Conservation (phyloP, 139 green algal genomes). For the Yamagishiella unicocca region DNA sequence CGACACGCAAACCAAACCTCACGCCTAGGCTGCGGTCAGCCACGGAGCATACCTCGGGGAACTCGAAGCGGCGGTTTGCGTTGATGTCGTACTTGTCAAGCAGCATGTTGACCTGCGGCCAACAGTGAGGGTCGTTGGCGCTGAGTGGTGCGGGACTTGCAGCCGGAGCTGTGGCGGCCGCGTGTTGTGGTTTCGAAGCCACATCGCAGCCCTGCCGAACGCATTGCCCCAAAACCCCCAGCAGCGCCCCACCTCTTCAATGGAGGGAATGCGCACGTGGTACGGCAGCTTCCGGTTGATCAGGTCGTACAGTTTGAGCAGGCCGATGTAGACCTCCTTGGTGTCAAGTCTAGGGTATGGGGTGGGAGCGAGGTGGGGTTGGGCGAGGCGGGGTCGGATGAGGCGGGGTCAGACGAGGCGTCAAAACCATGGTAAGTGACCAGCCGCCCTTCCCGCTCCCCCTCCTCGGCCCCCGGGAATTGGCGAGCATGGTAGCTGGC, state of each 20-base stretch:
- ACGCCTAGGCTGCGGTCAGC: too few relatives aligned
- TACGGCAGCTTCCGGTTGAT: slow-evolving; percentile 53
- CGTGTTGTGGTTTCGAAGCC: background rate
- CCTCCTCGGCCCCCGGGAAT: too few relatives aligned
- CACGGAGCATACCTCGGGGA: slow-evolving; percentile 8
- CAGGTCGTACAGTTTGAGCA: slow-evolving; percentile 52
- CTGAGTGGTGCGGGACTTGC: background rate
- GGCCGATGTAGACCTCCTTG: slow-evolving; percentile 52
- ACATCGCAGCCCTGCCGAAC: background rate
- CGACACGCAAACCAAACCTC: background rate
- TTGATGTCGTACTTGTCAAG: slow-evolving; percentile 36
- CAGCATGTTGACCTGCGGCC: slow-evolving; percentile 22
- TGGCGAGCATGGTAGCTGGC: too few relatives aligned
- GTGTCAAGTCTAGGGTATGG: slow-evolving; percentile 20
- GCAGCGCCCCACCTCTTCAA: slow-evolving; percentile 10
- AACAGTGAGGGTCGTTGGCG: background rate
- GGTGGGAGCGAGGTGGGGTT: background rate
- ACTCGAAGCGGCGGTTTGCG: slow-evolving; percentile 20
- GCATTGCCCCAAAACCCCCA: background rate
- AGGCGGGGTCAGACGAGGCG: background rate
- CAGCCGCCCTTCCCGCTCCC: too few relatives aligned
- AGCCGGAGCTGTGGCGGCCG: too few relatives aligned
- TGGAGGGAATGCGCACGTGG: slow-evolving; percentile 37
- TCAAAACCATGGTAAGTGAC: background rate
- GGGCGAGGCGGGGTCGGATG: background rate